Evolutionary conservation across 208 protist genomes (phyloP).

Genomic region (Trypanosoma vivax): DNA sequence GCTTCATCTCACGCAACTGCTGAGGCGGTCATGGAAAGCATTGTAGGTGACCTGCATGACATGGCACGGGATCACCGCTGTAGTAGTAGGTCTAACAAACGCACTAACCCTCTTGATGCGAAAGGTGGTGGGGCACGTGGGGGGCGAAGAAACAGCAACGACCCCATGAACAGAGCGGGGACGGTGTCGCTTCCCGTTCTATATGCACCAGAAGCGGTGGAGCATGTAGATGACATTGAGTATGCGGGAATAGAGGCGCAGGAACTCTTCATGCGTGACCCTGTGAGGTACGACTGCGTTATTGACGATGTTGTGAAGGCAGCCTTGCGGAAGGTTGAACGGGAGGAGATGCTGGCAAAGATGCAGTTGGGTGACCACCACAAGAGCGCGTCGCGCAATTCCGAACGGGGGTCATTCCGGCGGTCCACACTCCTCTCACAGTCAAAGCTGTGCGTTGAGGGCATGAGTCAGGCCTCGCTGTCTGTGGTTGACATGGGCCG

Average conservation of each 20-base stretch:
- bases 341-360: background rate
- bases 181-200: slow-evolving; percentile 6
- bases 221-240: slow-evolving; percentile 36
- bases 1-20: background rate
- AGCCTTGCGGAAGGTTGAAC: slow-evolving; percentile 19
- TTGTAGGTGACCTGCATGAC: background rate
- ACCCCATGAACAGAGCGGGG: background rate
- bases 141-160: background rate
- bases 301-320: slow-evolving; percentile 60
- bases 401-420: no score
- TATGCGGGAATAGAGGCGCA: slow-evolving; percentile 55
- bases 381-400: no score
- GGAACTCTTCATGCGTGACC: slow-evolving; percentile 72
- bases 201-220: slow-evolving; percentile 7
- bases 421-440: background rate
- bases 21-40: background rate
- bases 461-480: no score
- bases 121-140: background rate
- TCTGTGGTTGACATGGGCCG: no score
- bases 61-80: background rate
- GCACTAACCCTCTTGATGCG: background rate
- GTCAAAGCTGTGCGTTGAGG: no score
- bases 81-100: background rate
- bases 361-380: background rate
- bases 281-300: slow-evolving; percentile 73